These are phyloP conservation scores for Mycena crocata DNA, from an alignment of 768 basidiomycete genomes.

Conservation along the genomic window DNA sequence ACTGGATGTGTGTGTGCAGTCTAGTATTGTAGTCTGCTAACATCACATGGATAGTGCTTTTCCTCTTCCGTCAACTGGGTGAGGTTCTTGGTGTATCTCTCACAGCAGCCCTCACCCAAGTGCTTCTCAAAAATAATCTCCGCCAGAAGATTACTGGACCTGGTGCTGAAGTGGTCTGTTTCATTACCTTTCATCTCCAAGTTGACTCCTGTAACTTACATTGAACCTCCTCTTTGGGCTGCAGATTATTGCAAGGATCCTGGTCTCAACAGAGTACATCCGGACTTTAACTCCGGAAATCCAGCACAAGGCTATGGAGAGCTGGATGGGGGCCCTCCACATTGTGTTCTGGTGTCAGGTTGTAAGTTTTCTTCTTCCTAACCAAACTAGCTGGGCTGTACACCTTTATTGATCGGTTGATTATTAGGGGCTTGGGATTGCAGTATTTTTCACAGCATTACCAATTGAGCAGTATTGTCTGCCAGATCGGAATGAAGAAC, in stretches of 20 bases:
- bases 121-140: slow-evolving; percentile 63
- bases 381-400: no score
- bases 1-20: slow-evolving; percentile 66
- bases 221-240: no score
- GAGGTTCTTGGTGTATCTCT: slow-evolving; percentile 82
- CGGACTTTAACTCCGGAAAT: slow-evolving; percentile 53
- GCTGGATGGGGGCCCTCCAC: slow-evolving; percentile 64
- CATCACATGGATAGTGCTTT: slow-evolving; percentile 56
- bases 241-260: slow-evolving; percentile 63
- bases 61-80: slow-evolving; percentile 77
- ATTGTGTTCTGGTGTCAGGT: slow-evolving; percentile 67
- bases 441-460: no score
- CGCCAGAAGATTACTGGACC: slow-evolving; percentile 69
- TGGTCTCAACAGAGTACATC: slow-evolving; percentile 60
- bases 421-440: no score
- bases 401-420: no score
- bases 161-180: slow-evolving; percentile 58
- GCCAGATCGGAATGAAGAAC: no score
- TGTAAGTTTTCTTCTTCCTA: no score
- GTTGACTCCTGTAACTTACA: no score
- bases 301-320: slow-evolving; percentile 58
- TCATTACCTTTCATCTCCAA: neutral
- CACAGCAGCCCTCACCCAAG: slow-evolving; percentile 72
- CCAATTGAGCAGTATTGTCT: no score
- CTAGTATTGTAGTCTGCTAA: neutral